Base-by-base conservation (phyloP, 768 basidiomycete species). In the Fistulinella prunicolor region DNA sequence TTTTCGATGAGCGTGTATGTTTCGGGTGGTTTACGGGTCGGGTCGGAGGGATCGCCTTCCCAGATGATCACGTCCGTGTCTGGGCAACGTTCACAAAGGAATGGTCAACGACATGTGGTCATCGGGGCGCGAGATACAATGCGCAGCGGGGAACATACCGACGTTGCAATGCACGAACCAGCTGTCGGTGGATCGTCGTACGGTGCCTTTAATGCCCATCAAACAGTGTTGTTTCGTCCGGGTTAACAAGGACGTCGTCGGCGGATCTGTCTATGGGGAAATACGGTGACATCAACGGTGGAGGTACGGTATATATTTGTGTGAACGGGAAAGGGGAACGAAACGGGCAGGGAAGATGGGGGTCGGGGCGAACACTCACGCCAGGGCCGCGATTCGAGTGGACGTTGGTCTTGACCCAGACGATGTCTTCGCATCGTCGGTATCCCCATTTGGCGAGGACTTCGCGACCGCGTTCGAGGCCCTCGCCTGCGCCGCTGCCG, bases 81-180 rank as follows among this genome's bases (percentile, higher is more conserved):
- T 92, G 51, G 3, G n/a, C n/a, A n/a, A n/a, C n/a, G n/a, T n/a
- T n/a, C n/a, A n/a, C n/a, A n/a, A n/a, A n/a, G n/a, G n/a, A n/a
- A n/a, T n/a, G n/a, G n/a, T n/a, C n/a, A n/a, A n/a, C n/a, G n/a
- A n/a, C n/a, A n/a, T n/a, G n/a, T n/a, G n/a, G n/a, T n/a, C n/a
- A n/a, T n/a, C n/a, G n/a, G n/a, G n/a, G n/a, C n/a, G n/a, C n/a
- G n/a, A n/a, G n/a, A n/a, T n/a, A n/a, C n/a, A n/a, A n/a, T n/a
- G n/a, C n/a, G n/a, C n/a, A n/a, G n/a, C n/a, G n/a, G n/a, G 14
- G 23, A 22, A 54, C 89, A 42, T 64, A 89, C 90, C 92, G 55
- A 99, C 88, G 68, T 99, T 99, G 63, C 94, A 97, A 67, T 99
- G 95, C 0, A 96, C 95, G 68, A 98, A 94, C 86, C 91, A 90